A percentile compares a stretch with the other conserved stretches of the same genome.
Evolutionary conservation across 2,329 filamentous ascomycete genomes (phyloP).

Genomic region (Grosmannia serpens): DNA sequence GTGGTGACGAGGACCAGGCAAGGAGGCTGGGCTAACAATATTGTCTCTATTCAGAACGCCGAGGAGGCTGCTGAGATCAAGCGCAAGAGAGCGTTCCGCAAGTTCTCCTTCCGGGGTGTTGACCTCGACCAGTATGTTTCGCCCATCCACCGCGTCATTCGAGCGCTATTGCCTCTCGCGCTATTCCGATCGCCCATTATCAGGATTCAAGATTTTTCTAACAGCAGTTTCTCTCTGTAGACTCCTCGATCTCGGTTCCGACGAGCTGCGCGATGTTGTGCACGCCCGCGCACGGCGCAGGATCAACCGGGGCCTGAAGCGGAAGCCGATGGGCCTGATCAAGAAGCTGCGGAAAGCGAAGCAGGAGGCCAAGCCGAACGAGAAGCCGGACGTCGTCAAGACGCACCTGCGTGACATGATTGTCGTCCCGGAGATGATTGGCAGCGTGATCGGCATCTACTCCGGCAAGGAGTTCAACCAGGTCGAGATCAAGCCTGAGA

Average conservation of each 20-base stretch:
- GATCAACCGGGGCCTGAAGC: conserved; percentile 99
- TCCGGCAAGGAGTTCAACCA: conserved; percentile 99
- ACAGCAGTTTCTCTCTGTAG: conserved; percentile 32
- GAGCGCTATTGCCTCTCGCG: not conserved
- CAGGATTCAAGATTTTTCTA: not conserved
- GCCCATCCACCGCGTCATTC: not conserved
- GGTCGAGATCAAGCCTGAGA: conserved; percentile 99
- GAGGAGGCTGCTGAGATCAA: conserved; percentile 99
- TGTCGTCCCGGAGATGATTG: conserved; percentile 99
- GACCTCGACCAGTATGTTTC: conserved; percentile 95
- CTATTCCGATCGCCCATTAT: not conserved
- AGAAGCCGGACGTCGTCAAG: conserved; percentile 99
- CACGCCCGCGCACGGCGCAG: conserved; percentile 96
- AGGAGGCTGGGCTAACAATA: not conserved
- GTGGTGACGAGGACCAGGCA: not conserved
- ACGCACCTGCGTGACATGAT: conserved; percentile 99
- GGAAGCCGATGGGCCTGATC: conserved; percentile 99
- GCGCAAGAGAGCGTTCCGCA: conserved; percentile 99
- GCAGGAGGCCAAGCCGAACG: conserved; percentile 97
- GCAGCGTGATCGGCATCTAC: conserved; percentile 97
- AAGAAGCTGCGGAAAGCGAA: conserved; percentile 99
- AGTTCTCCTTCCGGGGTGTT: conserved; percentile 99
- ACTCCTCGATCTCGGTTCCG: conserved; percentile 96
- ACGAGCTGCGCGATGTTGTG: conserved; percentile 98
- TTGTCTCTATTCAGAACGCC: conserved; percentile 55